These are phyloP conservation scores for Physcomitrellopsis africana DNA, from an alignment of 225 moss, liverwort and hornwort species.

Conservation along the genomic window DNA sequence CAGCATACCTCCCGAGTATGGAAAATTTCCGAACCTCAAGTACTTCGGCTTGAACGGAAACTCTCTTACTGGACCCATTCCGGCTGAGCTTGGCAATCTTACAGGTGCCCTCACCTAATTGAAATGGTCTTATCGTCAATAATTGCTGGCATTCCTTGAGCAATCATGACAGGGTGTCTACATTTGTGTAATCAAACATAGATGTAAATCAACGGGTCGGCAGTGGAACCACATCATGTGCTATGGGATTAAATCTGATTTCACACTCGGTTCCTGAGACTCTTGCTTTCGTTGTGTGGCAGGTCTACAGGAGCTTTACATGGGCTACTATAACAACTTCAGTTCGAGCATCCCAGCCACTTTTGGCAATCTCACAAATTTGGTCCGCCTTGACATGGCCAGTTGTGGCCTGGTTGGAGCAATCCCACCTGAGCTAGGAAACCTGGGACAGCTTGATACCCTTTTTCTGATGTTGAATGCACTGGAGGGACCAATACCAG, in stretches of 20 bases:
- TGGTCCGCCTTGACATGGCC: constrained; percentile 71
- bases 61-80: constrained; percentile 73
- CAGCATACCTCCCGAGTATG: constrained; percentile 75
- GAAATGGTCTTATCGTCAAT: not conserved
- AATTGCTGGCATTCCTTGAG: not conserved
- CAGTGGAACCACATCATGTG: no score
- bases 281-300: constrained; percentile 1
- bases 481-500: constrained; percentile 62
- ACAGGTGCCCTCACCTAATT: constrained; percentile 37
- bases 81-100: constrained; percentile 80
- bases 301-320: constrained; percentile 67
- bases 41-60: constrained; percentile 82
- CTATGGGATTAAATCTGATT: no score
- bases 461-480: constrained; percentile 73
- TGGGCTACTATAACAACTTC: constrained; percentile 85
- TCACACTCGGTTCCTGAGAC: no score
- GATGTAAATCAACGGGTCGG: no score
- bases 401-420: constrained; percentile 63
- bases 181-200: no score
- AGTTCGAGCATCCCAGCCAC: constrained; percentile 62
- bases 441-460: constrained; percentile 58
- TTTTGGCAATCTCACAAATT: constrained; percentile 68
- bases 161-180: not conserved
- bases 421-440: constrained; percentile 69
- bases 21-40: constrained; percentile 64